These are phyloP conservation scores for Draba incana DNA, from an alignment of 345 rosid genomes.

Conservation along the genomic window DNA sequence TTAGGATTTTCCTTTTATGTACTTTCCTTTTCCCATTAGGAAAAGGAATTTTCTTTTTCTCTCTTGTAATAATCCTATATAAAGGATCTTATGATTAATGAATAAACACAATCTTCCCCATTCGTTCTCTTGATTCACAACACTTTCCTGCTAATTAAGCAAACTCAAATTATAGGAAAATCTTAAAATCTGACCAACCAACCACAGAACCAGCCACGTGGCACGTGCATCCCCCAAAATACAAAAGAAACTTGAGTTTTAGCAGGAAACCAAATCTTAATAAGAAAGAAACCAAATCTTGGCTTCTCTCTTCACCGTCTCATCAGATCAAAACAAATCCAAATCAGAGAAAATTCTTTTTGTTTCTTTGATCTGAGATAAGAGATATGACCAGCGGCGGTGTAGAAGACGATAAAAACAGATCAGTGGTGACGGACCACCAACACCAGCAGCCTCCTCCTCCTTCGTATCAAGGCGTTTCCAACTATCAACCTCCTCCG, in stretches of 20 bases:
- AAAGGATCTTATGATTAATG: too few relatives aligned
- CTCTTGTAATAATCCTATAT: too few relatives aligned
- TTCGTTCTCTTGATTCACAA: too few relatives aligned
- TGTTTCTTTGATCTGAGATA: constrained; percentile 24
- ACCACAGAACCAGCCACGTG: constrained; percentile 35
- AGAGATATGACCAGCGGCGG: constrained; percentile 37
- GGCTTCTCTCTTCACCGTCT: not conserved
- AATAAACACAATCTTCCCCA: too few relatives aligned
- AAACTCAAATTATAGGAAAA: not conserved
- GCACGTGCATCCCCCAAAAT: not conserved
- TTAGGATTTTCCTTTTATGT: too few relatives aligned
- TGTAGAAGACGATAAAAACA: constrained; percentile 30
- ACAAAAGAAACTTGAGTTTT: too few relatives aligned
- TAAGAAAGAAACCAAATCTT: not conserved
- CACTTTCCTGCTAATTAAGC: not conserved
- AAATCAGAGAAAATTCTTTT: constrained; percentile 5
- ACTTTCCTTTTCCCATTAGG: too few relatives aligned
- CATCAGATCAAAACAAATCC: constrained; percentile 27
- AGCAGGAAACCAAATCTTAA: too few relatives aligned
- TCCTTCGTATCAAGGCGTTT: constrained; percentile 36
- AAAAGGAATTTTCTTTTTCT: too few relatives aligned
- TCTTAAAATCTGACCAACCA: not conserved
- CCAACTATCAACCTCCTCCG: constrained; percentile 40
- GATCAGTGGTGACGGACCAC: constrained; percentile 26
- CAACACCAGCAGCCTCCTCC: constrained; percentile 23